phyloP scores from a whole-genome alignment of 768 basidiomycete genomes.

The Cystofilobasidium macerans region DNA sequence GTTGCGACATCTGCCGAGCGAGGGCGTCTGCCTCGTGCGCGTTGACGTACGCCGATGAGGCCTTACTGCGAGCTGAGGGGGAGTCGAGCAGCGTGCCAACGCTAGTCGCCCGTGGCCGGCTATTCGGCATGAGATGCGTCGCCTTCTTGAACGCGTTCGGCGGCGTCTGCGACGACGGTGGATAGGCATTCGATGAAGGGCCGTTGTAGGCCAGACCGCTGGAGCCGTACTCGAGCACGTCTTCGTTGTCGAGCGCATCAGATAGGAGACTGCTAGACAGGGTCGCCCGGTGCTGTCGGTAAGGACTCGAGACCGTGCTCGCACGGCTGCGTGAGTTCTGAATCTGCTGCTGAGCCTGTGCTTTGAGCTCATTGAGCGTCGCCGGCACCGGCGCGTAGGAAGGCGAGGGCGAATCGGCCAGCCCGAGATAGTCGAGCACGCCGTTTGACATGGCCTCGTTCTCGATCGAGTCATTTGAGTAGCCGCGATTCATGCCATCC shows the following conservation, averaged over 20 bases:
- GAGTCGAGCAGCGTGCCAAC: constrained; percentile 35
- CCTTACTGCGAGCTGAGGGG: constrained; percentile 18
- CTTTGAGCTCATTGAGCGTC: constrained; percentile 76
- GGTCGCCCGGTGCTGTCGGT: constrained; percentile 42
- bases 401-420: constrained; percentile 51
- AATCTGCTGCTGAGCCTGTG: constrained; percentile 64
- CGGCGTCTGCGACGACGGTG: constrained; percentile 15
- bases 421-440: constrained; percentile 89
- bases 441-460: constrained; percentile 82
- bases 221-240: constrained; percentile 49
- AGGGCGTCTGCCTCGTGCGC: background rate
- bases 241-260: constrained; percentile 32
- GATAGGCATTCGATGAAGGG: background rate
- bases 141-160: constrained; percentile 26
- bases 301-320: constrained; percentile 88
- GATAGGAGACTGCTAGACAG: constrained; percentile 38
- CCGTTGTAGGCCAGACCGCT: constrained; percentile 30
- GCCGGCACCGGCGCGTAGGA: constrained; percentile 49
- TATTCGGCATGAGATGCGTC: constrained; percentile 19
- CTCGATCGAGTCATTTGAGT: constrained; percentile 34
- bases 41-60: background rate
- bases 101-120: constrained; percentile 37
- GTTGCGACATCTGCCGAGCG: constrained; percentile 1
- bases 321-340: constrained; percentile 73
- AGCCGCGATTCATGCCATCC: constrained; percentile 11